A percentile compares a stretch with the other conserved stretches of the same genome.
These are phyloP conservation scores for Solanum hybrid DNA, from an alignment of 305 asterid genomes.

Conservation along the genomic window DNA sequence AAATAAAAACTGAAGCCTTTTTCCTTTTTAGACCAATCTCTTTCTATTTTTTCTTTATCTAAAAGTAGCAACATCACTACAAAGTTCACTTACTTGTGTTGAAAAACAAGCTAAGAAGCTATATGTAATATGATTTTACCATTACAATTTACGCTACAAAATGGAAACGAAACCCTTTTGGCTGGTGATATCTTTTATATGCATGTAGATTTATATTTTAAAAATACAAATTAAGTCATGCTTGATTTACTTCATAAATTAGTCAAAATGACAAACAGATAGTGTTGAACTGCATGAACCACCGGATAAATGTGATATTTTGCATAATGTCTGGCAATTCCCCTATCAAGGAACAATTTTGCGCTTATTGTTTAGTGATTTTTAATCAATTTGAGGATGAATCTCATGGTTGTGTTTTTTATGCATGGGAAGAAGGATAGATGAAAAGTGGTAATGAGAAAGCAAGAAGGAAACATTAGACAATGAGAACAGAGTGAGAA, in stretches of 20 bases:
- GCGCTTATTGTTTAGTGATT: not conserved
- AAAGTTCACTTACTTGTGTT: not conserved
- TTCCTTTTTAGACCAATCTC: not conserved
- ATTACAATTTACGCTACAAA: not conserved
- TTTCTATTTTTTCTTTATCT: not conserved
- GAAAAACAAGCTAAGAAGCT: not conserved
- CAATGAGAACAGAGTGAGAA: not conserved
- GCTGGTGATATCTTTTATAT: not conserved
- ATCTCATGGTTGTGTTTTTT: not conserved
- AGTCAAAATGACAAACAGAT: not conserved
- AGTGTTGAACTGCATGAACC: not conserved
- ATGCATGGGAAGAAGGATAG: not conserved
- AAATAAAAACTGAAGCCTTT: not conserved
- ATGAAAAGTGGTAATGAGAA: not conserved
- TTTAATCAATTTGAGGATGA: not conserved
- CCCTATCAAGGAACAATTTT: not conserved
- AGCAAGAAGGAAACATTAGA: not conserved
- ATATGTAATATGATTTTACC: not conserved
- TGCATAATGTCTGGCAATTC: not conserved
- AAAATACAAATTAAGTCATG: not conserved
- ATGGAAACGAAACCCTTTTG: not conserved
- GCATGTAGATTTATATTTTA: not conserved
- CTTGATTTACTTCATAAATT: not conserved
- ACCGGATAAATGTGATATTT: not conserved
- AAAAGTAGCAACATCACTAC: not conserved